Evolutionary conservation across 139 green algal species (phyloP), one percentile per base, ranked within the genome.

Genomic region (Yamagishiella unicocca): DNA sequence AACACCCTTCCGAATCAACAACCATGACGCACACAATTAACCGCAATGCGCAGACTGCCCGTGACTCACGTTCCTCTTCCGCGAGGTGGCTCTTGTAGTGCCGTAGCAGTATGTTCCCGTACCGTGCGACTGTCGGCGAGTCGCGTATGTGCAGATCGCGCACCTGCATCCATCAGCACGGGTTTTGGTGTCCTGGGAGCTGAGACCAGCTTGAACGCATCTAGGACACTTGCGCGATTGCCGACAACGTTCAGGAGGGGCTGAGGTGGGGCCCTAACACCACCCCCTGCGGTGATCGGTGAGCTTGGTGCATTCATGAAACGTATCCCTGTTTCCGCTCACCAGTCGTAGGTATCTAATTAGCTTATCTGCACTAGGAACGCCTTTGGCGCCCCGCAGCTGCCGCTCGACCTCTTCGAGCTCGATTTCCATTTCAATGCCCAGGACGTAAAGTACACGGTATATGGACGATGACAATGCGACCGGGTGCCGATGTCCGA

Each of bases 121-220:
- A 96, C 4, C 87, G 75, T 0, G 91, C 89, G 19, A 97, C 92
- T 2, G 83, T 64, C 35, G 95, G 92, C 2, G 90, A 89, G 76
- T 96, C 93, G 0, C 90, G 80, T 24, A 95, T 73, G 21, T 85
- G 90, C 58, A 93, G 84, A n/a, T 95, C 93, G 0, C 94, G 89
- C 0, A 89, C 89, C 93, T 96, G 83, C 76, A 43, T 2, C 33
- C 14, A n/a, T n/a, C n/a, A n/a, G n/a, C n/a, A n/a, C n/a, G n/a
- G n/a, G n/a, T n/a, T n/a, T n/a, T n/a, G n/a, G n/a, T n/a, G n/a
- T n/a, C n/a, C n/a, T n/a, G n/a, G n/a, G n/a, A n/a, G n/a, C n/a
- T n/a, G n/a, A n/a, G n/a, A n/a, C n/a, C n/a, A n/a, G n/a, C n/a
- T n/a, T n/a, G n/a, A n/a, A n/a, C n/a, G n/a, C n/a, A n/a, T n/a